Evolutionary conservation across 257 asterid genomes (phyloP), one percentile per base, ranked within the genome.

Genomic region (Jacaranda copaia): DNA sequence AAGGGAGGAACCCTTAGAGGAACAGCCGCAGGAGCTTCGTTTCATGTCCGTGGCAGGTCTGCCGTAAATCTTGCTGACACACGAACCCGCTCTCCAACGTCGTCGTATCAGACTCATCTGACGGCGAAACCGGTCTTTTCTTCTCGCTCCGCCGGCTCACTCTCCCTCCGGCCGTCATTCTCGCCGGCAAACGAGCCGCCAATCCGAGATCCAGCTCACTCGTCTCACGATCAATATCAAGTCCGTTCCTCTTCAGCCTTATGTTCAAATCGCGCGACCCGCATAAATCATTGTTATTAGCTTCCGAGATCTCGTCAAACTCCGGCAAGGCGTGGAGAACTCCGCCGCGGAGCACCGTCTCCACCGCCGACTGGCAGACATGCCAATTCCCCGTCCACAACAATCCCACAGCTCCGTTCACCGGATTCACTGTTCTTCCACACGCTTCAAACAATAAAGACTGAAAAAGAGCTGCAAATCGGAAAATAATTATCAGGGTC

Each of bases 371-470:
- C 84, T 92, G 96, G 78, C 97, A 94, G 51, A 83, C 72, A 81
- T 86, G 88, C 98, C 98, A 94, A 67, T 90, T 94, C 14, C 97
- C 94, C 8, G 92, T 87, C 94, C 90, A 85, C 48, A 92, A 25
- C 74, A 92, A 69, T 8, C 98, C 98, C 56, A 89, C 91, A 0
- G 93, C 97, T 25, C 97, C 96, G 84, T 81, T 87, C 11, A 94
- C 96, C 43, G 97, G 98, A 49, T 94, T 92, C 63, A 94, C 90
- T 3, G 94, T 90, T 73, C 98, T 77, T 20, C 98, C 98, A 59
- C 97, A 92, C 12, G 98, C 97, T 80, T 94, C 98, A 9, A 86
- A 89, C 61, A 94, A 25, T 15, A 94, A 67, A 7, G 98, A 94
- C 68, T 90, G 96, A 70, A 94, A 94, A 53, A 92, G 85, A 20